Base-by-base conservation (phyloP, 176 grass and related monocot genomes). In the Ampelocalamus luodianensis region DNA sequence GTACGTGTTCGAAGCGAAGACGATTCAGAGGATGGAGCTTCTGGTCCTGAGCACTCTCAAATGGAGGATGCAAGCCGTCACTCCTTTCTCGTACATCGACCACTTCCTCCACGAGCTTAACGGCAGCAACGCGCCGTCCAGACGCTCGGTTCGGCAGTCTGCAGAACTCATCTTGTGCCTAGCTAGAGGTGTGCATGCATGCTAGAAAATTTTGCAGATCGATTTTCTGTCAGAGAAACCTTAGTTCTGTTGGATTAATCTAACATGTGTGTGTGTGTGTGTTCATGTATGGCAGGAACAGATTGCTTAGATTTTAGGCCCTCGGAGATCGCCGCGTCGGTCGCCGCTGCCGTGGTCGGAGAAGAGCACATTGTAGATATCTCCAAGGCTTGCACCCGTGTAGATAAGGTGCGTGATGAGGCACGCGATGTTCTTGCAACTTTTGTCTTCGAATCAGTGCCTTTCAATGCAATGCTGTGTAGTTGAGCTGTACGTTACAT, bases 51-150 rank as follows among this genome's bases (percentile, higher is more conserved):
- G 84, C 74, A 94, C 93, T 37, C 93, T 99, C 60, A 96, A 92
- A 55, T 99, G 97, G 97, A 85, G 93, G 92, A 99, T 99, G 97
- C 97, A 94, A 74, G 83, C 93, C 9, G 91, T 99, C 59, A 99
- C 97, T 16, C 93, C 97, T 23, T 96, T 99, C 86, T 91, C 97
- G 10, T 99, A 96, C 87, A 69, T 94, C 68, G 97, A 94, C 76
- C 92, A 89, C 89, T 96, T 99, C 83, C 93, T 96, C 88, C 86
- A 80, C 83, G 74, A 89, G 59, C 88, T 99, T 42, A 87, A 61
- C 83, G 88, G 85, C 67, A 88, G 81, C 77, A 83, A 68, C 36
- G 77, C 69, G 23, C 90, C 92, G 12, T 71, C 78, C 45, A 88
- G 88, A 8, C 78, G 76, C 54, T 60, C n/a, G 8, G 3, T 88